A percentile compares a stretch with the other conserved stretches of the same genome.
Conservation (phyloP, 257 asterid species). For the Ilex aquifolium region DNA sequence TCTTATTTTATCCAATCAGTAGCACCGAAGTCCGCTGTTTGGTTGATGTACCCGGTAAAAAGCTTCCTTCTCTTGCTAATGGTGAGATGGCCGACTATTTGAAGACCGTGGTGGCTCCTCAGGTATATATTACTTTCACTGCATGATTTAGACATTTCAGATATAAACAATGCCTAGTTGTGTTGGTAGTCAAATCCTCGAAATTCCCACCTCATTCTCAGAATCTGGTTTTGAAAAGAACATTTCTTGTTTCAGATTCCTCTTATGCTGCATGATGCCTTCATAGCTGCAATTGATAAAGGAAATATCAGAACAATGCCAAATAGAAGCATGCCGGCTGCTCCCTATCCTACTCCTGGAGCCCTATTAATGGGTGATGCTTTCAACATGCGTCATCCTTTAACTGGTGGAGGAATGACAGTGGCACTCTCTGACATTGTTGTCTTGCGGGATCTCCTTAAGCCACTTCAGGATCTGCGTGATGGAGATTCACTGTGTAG, state of each 20-base stretch:
- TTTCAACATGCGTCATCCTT: slow-evolving; percentile 59
- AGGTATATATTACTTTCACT: slow-evolving; percentile 20
- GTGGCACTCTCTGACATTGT: slow-evolving; percentile 54
- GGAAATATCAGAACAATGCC: slow-evolving; percentile 50
- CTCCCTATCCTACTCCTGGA: slow-evolving; percentile 42
- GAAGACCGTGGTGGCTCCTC: slow-evolving; percentile 44
- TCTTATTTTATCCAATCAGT: slow-evolving; percentile 47
- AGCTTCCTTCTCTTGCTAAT: slow-evolving; percentile 46
- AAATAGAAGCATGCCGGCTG: slow-evolving; percentile 55
- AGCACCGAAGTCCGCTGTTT: slow-evolving; percentile 43
- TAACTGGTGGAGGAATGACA: slow-evolving; percentile 63
- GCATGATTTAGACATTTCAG: background rate
- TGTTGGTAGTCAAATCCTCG: too few species aligned
- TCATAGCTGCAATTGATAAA: slow-evolving; percentile 37
- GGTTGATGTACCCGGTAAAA: slow-evolving; percentile 52
- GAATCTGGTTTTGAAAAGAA: too few species aligned
- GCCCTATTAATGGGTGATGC: slow-evolving; percentile 53
- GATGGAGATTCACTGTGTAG: slow-evolving; percentile 36
- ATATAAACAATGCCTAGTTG: background rate
- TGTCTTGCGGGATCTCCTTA: slow-evolving; percentile 39
- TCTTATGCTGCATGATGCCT: slow-evolving; percentile 34
- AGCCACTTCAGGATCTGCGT: slow-evolving; percentile 32
- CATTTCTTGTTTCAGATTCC: slow-evolving; percentile 29
- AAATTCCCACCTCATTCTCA: background rate
- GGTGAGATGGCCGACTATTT: slow-evolving; percentile 51